Evolutionary conservation across 2,329 filamentous ascomycete genomes (phyloP).

Genomic region (Aspergillus ustus): DNA sequence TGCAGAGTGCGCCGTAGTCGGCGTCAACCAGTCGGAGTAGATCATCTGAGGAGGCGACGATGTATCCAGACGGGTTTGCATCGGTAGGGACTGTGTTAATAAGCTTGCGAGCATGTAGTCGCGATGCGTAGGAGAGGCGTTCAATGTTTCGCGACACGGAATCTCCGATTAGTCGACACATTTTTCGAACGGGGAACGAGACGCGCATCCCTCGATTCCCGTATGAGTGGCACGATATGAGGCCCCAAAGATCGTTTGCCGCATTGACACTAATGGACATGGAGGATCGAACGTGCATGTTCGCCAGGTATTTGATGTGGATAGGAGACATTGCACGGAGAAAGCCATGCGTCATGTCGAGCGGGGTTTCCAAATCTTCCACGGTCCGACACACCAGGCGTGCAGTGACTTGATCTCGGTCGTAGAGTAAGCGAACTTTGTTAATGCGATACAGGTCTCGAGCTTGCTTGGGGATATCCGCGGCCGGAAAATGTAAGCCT

Average conservation of each 20-base stretch:
- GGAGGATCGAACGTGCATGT: constrained; percentile 90
- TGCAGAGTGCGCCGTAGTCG: constrained; percentile 83
- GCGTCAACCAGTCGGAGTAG: constrained; percentile 82
- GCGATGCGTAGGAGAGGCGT: constrained; percentile 80
- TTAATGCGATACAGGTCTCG: constrained; percentile 90
- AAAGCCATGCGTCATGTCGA: constrained; percentile 85
- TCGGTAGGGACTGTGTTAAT: constrained; percentile 86
- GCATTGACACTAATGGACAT: constrained; percentile 95
- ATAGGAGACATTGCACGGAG: constrained; percentile 83
- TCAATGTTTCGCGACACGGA: constrained; percentile 87
- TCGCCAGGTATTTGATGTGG: constrained; percentile 81
- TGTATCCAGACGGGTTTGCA: constrained; percentile 84
- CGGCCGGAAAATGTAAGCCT: constrained; percentile 85
- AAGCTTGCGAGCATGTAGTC: constrained; percentile 81
- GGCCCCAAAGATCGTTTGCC: constrained; percentile 82
- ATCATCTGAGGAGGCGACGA: constrained; percentile 86
- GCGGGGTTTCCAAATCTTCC: constrained; percentile 68
- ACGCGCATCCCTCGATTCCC: constrained; percentile 85
- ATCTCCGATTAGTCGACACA: constrained; percentile 87
- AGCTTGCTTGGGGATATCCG: constrained; percentile 83
- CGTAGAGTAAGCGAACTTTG: constrained; percentile 85
- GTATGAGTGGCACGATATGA: constrained; percentile 86
- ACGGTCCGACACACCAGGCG: constrained; percentile 76
- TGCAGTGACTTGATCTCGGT: constrained; percentile 78
- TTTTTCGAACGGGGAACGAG: constrained; percentile 87